Conservation (phyloP, 1,139 yeast genomes). For the Pichia sp. region DNA sequence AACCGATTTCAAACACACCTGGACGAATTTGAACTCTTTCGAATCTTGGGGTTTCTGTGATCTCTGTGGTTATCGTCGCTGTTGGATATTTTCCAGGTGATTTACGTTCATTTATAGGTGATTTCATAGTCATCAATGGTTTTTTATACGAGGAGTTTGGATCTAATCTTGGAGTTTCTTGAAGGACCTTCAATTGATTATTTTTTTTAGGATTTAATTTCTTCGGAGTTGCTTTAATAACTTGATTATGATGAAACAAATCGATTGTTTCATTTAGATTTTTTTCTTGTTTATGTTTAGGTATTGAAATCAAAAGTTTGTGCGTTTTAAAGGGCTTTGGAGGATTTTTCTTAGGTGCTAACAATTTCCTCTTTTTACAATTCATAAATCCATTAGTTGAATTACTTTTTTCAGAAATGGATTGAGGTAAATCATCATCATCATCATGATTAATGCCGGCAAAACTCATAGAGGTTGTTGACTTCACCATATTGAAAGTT, state of each 20-base stretch:
- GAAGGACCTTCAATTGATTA: not conserved
- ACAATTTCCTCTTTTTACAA: constrained; percentile 11
- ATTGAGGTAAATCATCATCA: not conserved
- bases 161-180: not conserved
- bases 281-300: not conserved
- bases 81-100: not conserved
- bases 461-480: constrained; percentile 5
- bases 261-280: not conserved
- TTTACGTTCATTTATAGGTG: not conserved
- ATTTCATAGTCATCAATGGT: not conserved
- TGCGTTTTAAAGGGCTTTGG: not conserved
- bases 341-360: constrained; percentile 4
- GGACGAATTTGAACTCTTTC: constrained; percentile 16
- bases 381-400: constrained; percentile 11
- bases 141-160: not conserved
- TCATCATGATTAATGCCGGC: not conserved
- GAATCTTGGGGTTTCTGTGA: constrained; percentile 9
- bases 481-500: constrained; percentile 29
- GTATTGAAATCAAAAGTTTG: not conserved
- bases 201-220: constrained; percentile 1
- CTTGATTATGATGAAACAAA: constrained; percentile 10
- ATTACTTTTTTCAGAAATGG: not conserved
- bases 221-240: constrained; percentile 23
- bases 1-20: constrained; percentile 17
- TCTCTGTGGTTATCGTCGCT: constrained; percentile 1